Evolutionary conservation across 2,329 filamentous ascomycete species (phyloP), one percentile per base, ranked within the genome.

Genomic region (Ceratocystis huliohia): DNA sequence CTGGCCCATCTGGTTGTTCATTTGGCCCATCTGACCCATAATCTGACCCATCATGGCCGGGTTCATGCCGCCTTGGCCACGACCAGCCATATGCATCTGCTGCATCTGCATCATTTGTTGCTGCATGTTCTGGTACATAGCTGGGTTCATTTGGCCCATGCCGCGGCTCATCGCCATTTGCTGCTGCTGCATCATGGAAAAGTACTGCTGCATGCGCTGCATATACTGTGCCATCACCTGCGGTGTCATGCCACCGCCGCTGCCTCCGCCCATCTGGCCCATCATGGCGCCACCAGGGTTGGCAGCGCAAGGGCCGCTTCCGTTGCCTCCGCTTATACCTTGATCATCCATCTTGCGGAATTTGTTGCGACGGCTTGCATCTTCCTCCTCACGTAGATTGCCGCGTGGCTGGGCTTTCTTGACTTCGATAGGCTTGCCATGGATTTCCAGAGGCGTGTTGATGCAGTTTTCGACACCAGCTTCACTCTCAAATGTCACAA

Each of bases 141-240:
- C 88, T 83, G 68, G 66, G 28, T 66, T 66, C 15, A 63, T 50
- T 17, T 66, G 63, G 17, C 78, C 79, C 78, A 88, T 86, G 74
- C 84, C 78, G 71, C 87, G 79, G 81, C 84, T 91, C 86, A 93
- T 93, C 62, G 69, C 69, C 63, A 70, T 66, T 53, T 70, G 95
- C 90, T 94, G 88, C 72, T 93, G 89, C 76, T 96, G 91, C 90
- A 96, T 94, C 83, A 96, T 87, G 67, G 87, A 82, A 76, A 96
- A 95, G 77, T 96, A 96, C 74, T 96, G 90, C 76, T 99, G 94
- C 93, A 99, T 97, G 61, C 92, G 86, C 75, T 96, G 91, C 85
- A 94, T 96, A 78, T 97, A 96, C 75, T 96, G 92, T 1, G 94
- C 94, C 91, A 97, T 96, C 80, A 96, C 87, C 73, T 96, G 91